Base-by-base conservation (phyloP, 345 rosid species). In the Salix caprea region DNA sequence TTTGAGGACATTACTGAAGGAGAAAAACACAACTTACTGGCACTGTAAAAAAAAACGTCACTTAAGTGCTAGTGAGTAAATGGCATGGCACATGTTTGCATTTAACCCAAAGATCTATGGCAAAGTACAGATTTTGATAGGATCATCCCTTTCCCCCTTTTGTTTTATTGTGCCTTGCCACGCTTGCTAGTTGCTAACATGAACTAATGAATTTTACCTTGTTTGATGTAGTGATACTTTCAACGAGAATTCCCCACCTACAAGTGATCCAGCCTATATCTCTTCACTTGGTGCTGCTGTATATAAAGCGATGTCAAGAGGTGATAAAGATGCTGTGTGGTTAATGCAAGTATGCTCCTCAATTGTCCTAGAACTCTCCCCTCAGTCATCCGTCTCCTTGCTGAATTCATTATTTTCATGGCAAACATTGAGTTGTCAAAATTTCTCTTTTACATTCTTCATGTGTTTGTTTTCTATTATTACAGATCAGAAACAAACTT, bases 221-320 rank as follows among this genome's bases (percentile, higher is more conserved):
- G 76, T 60, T 62, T 68, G 74, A 73, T 85, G 86, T 86, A 95
- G 99, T 70, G 99, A 95, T 80, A 91, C 97, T 72, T 95, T 95
- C 86, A 95, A 95, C 85, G 97, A 95, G 78, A 95, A 95, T 79
- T 78, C 86, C 62, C 99, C 97, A 30, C 99, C 99, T 62, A 92
- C 99, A 67, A 87, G 82, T 85, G 94, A 95, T 73, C 75, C 95
- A 72, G 74, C 77, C 67, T 95, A 87, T 75, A 95, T 95, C 80
- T 89, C 92, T 54, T 85, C 88, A 32, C 94, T 92, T 37, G 99
- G 99, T 84, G 87, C 90, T 74, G 96, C 96, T 56, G 94, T 95
- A 52, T 95, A 89, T 81, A 89, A 88, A 85, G 99, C 99, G 71
- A 92, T 95, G 99, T 88, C 93, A 14, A 84, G 81, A 83, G 99